Base-by-base conservation (phyloP, 768 basidiomycete species). In the Leucocoprinus sp. region DNA sequence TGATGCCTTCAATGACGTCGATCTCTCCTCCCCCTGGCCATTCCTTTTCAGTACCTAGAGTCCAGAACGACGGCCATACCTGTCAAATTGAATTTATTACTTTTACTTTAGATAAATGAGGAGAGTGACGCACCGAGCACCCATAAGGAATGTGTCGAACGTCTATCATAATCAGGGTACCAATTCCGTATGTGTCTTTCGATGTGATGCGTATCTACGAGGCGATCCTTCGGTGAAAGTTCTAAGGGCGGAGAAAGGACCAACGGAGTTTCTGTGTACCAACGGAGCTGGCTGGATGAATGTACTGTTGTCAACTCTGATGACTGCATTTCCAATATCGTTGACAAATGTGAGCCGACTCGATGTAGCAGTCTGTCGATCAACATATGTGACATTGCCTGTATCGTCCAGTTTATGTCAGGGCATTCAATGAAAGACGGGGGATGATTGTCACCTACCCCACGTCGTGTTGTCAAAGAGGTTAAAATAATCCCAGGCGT, bases 1-100 rank as follows among this genome's bases (percentile, higher is more conserved):
- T 93, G 51, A 93, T 86, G 8, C 78, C 84, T 60, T 93, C 92
- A 45, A 93, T 78, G 24, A 88, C 84, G 54, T 76, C 74, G 27
- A 76, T 75, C 57, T 76, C 73, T 29, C 74, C 74, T 6, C 62
- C 63, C 5, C 55, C 43, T 3, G 74, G 74, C 74, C 72, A 75
- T 27, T 53, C 51, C 17, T 59, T 56, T 17, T 64, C 62, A n/a
- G 62, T 60, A 24, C 68, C 64, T 28, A 63, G 60, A 14, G 70
- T 73, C 72, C 72, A 76, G 49, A 74, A 71, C 4, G 70, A 60
- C 1, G 71, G 72, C 72, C 71, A 74, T 2, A 72, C 69, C 70
- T 71, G 22, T 12, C 19, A 19, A 14, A 11, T 31, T 33, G 2
- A 31, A 26, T 21, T 47, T 19, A 39, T 15, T 42, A 27, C 22